Evolutionary conservation across 2,329 filamentous ascomycete genomes (phyloP), one percentile per base, ranked within the genome.

Genomic region (Hypoxylon sp.): DNA sequence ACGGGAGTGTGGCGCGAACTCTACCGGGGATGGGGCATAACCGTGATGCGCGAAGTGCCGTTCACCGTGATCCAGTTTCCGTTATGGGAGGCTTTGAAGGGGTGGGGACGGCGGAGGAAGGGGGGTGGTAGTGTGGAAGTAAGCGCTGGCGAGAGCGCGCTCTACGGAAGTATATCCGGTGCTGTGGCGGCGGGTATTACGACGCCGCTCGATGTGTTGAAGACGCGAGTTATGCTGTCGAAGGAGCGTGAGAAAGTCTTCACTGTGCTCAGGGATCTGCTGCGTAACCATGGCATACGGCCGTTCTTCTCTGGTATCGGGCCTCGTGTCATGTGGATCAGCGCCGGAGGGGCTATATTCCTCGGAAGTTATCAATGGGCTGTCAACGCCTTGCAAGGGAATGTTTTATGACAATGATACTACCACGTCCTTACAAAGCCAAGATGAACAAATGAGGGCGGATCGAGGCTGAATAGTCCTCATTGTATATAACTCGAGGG

Each of bases 51-150:
- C 65, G 96, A 99, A 84, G 94, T 99, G 67, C 96, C 96, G 3
- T 99, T 99, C 76, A 98, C 97, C 2, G 90, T 98, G 9, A 92
- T 99, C 69, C 96, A 99, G 80, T 99, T 99, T 79, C 96, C 96
- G 49, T 86, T 99, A 69, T 99, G 96, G 96, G 96, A 99, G 81
- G 89, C 87, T 3, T 87, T 98, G 86, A 98, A 98, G 85, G 84
- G 85, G 45, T 93, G 88, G 86, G 85, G 89, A 5, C 80, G 85
- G 46, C 74, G 81, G 43, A 79, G 83, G 51, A 77, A 82, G 34
- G 21, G 13, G 49, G 76, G 75, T 34, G 71, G 69, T 17, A 60
- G 64, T 0, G 73, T 59, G 71, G 81, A 85, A 76, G 83, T 96
- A 1, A 86, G 89, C 14, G 94, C 92, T 0, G 81, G 86, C 1